Conservation (phyloP, 305 asterid genomes). For the Coffea humblotiana region DNA sequence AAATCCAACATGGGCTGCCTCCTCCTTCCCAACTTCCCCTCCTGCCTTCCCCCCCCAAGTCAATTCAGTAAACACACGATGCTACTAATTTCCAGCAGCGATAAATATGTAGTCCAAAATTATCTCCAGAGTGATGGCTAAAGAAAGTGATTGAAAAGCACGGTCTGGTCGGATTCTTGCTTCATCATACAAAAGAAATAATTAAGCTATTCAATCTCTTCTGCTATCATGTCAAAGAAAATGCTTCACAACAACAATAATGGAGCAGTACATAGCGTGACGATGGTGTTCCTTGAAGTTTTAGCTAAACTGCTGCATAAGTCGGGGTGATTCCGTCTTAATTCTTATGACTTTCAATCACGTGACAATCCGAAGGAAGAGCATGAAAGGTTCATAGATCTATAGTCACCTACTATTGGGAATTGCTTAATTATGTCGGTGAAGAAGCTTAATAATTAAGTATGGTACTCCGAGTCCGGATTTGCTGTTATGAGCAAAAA, state of each 20-base stretch:
- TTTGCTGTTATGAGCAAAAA: conserved; percentile 8
- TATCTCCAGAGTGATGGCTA: not conserved
- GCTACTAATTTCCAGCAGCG: not conserved
- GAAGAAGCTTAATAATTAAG: conserved; percentile 4
- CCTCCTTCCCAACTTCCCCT: not conserved
- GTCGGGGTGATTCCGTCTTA: conserved; percentile 9
- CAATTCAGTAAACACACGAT: not conserved
- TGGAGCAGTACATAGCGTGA: too few relatives aligned
- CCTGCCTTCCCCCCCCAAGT: too few relatives aligned
- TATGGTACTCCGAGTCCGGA: not conserved
- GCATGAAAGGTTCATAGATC: conserved; percentile 19
- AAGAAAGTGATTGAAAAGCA: not conserved
- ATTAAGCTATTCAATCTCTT: not conserved
- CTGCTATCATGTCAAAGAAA: not conserved
- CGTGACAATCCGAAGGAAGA: conserved; percentile 25
- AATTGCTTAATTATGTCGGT: not conserved
- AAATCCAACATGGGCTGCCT: conserved; percentile 28
- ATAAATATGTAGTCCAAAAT: not conserved
- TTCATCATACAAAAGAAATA: not conserved
- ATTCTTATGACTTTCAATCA: conserved; percentile 14
- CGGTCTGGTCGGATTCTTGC: not conserved
- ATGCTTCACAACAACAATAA: too few relatives aligned
- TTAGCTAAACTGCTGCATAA: conserved; percentile 2
- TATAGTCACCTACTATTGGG: conserved; percentile 5
- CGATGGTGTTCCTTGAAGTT: not conserved